These are phyloP conservation scores for Anisodus acutangulus DNA, from an alignment of 257 asterid genomes.

Conservation along the genomic window DNA sequence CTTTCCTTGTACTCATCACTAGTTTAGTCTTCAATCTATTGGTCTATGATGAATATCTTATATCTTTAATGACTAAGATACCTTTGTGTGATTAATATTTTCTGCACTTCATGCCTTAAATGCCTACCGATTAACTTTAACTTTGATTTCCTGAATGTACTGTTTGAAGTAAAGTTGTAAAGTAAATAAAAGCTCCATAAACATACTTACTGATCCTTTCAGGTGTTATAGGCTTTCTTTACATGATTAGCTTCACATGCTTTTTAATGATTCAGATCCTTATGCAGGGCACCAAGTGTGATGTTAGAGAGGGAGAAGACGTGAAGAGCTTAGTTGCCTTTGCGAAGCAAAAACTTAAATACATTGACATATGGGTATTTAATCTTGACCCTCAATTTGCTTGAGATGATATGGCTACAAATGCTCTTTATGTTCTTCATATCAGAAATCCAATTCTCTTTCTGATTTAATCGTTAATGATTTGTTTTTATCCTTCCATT, in stretches of 20 bases:
- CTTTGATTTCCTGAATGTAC: slow-evolving; percentile 19
- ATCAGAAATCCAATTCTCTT: background rate
- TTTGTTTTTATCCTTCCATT: background rate
- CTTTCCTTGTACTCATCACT: background rate
- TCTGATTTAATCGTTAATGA: background rate
- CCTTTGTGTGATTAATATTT: background rate
- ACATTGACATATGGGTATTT: slow-evolving; percentile 90
- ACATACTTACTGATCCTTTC: background rate
- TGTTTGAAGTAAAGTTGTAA: slow-evolving; percentile 8
- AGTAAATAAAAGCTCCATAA: background rate
- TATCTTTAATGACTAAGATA: background rate
- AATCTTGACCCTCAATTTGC: slow-evolving; percentile 30
- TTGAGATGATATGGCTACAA: background rate
- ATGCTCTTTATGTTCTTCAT: background rate
- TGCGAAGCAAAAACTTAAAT: slow-evolving; percentile 68
- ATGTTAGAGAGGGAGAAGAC: slow-evolving; percentile 71
- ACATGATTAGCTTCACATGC: slow-evolving; percentile 7
- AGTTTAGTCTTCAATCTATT: slow-evolving; percentile 17
- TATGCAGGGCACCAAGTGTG: slow-evolving; percentile 90
- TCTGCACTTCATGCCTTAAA: background rate
- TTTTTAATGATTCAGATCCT: slow-evolving; percentile 23
- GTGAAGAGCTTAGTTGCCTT: slow-evolving; percentile 80
- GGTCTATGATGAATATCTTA: background rate
- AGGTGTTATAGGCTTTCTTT: slow-evolving; percentile 22
- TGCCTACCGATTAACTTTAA: background rate